Evolutionary conservation across 768 basidiomycete genomes (phyloP).

Genomic region (Omphalotus guepiniiformis): DNA sequence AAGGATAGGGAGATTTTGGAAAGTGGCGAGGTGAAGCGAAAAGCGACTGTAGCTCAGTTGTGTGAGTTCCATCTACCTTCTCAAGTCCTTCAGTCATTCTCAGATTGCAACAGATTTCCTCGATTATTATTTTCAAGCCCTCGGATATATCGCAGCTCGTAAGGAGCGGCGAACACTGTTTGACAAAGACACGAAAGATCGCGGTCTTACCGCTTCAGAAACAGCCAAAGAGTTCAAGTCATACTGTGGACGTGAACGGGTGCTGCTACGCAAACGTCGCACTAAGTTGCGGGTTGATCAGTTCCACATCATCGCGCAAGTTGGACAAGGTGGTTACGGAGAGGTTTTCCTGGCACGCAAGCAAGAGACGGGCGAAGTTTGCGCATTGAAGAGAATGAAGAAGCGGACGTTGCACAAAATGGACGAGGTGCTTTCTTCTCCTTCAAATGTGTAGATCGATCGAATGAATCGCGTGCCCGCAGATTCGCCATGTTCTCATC

Average conservation of each 20-base stretch:
- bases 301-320: constrained; percentile 98
- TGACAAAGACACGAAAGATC: constrained; percentile 72
- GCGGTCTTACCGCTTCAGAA: constrained; percentile 53
- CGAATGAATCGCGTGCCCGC: background rate
- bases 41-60: constrained; percentile 95
- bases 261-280: constrained; percentile 85
- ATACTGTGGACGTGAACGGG: constrained; percentile 92
- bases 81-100: constrained; percentile 4
- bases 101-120: constrained; percentile 68
- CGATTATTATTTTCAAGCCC: constrained; percentile 95
- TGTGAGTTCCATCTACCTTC: constrained; percentile 50
- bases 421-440: constrained; percentile 69
- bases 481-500: constrained; percentile 97
- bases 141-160: constrained; percentile 84
- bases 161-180: constrained; percentile 83
- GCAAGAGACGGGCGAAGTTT: constrained; percentile 93
- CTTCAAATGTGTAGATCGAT: constrained; percentile 5
- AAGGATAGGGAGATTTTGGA: constrained; percentile 88
- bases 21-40: constrained; percentile 85
- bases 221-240: constrained; percentile 83
- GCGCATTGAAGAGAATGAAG: constrained; percentile 95
- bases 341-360: constrained; percentile 96
- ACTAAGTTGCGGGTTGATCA: constrained; percentile 91
- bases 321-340: constrained; percentile 98
- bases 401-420: constrained; percentile 95